Evolutionary conservation across 768 basidiomycete species (phyloP), one percentile per base, ranked within the genome.

Genomic region (Auricularia cornea): DNA sequence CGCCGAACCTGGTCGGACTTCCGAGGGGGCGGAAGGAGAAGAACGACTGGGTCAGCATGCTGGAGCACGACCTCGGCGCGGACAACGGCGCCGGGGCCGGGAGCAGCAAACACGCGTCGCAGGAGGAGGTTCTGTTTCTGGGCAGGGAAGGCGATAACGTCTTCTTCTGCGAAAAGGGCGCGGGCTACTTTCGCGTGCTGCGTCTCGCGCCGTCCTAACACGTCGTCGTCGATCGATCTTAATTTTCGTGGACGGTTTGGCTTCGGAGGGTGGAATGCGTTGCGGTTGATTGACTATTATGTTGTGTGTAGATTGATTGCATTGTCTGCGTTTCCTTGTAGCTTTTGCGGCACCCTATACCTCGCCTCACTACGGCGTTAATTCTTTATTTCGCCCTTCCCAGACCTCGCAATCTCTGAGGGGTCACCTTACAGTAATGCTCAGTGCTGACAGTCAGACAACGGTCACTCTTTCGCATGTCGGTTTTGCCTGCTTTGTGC

Each of bases 131-230:
- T n/a, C 73, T 93, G 57, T 92, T 87, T 73, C 80, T 94, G 20
- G 92, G 91, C 61, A 81, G 92, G 65, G 85, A 83, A 66, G 83
- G 84, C 48, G 83, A 94, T 68, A 85, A 86, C 59, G 83, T 92
- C 61, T 94, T 91, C 70, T 76, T 93, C 62, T 93, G 92, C 70
- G 92, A 94, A 77, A 82, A 88, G 68, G 87, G 84, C 68, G 75
- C 80, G 52, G 83, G 80, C 35, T 84, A 85, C 32, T 94, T 93
- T 75, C 82, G 92, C 70, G 85, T 94, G 70, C 75, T 94, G 65
- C 81, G 81, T 70, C 79, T 94, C 56, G 79, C 83, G 68, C 85
- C 87, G 59, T 69, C 60, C 20, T 29, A 69, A 18, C 44, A 18
- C 18, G 18, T 40, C 38, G 38, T 18, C 18, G 8, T 40, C 38